These are phyloP conservation scores for Fusarium succisae DNA, from an alignment of 2,329 filamentous ascomycete genomes.

Conservation along the genomic window DNA sequence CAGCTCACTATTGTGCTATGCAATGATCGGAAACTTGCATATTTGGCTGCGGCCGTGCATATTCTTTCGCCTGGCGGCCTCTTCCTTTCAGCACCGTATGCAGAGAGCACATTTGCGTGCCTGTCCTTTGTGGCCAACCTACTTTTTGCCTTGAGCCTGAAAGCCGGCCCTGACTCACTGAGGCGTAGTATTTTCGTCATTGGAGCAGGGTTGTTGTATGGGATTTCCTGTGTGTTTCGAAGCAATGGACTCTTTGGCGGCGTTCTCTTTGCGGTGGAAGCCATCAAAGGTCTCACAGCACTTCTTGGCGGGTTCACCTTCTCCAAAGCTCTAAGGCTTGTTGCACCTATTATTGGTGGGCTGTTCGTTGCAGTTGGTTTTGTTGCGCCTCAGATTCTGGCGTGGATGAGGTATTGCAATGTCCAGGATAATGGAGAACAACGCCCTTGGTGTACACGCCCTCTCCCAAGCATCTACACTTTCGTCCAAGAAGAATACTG, in stretches of 20 bases:
- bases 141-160: slow-evolving; percentile 66
- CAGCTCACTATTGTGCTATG: slow-evolving; percentile 69
- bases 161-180: slow-evolving; percentile 38
- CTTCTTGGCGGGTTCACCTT: slow-evolving; percentile 43
- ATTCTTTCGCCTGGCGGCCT: slow-evolving; percentile 87
- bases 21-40: slow-evolving; percentile 63
- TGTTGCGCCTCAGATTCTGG: slow-evolving; percentile 75
- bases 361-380: slow-evolving; percentile 73
- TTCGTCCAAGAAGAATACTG: slow-evolving; percentile 93
- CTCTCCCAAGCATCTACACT: slow-evolving; percentile 86
- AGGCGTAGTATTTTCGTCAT: slow-evolving; percentile 63
- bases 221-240: slow-evolving; percentile 76
- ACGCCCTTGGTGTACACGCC: slow-evolving; percentile 78
- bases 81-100: slow-evolving; percentile 88
- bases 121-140: slow-evolving; percentile 79
- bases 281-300: slow-evolving; percentile 50
- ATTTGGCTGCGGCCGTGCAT: slow-evolving; percentile 78
- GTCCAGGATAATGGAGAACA: slow-evolving; percentile 38
- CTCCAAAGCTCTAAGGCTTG: slow-evolving; percentile 60
- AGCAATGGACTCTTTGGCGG: slow-evolving; percentile 90
- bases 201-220: slow-evolving; percentile 74
- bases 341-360: slow-evolving; percentile 72
- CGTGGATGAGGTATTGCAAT: slow-evolving; percentile 77
- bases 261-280: slow-evolving; percentile 74
- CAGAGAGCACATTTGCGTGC: slow-evolving; percentile 81